Percentiles rank a stretch among this genome's conserved stretches.
phyloP scores from a whole-genome alignment of 2,329 filamentous ascomycete species.

The Cladosporium colombiae region DNA sequence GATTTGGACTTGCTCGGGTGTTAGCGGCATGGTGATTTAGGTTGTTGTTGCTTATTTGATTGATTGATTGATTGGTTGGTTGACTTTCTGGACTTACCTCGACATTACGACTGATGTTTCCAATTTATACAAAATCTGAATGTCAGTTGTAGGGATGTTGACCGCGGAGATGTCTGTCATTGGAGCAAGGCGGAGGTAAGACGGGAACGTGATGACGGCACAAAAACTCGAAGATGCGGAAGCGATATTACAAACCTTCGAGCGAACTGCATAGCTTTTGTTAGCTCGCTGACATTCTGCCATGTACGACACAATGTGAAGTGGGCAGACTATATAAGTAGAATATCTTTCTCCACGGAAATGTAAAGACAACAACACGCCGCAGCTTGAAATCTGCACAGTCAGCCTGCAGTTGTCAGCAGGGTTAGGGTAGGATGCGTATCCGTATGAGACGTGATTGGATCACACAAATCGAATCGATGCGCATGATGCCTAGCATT shows the following conservation, averaged over 20 bases:
- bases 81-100: background rate
- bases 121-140: constrained; percentile 6
- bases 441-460: background rate
- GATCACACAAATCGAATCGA: background rate
- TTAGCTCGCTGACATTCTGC: constrained; percentile 2
- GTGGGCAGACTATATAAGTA: background rate
- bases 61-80: background rate
- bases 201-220: constrained; percentile 11
- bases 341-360: constrained; percentile 9
- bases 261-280: background rate
- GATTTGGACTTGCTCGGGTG: constrained; percentile 61
- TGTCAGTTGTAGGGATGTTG: background rate
- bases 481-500: background rate
- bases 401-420: background rate
- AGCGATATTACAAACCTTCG: constrained; percentile 5
- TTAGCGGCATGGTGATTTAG: constrained; percentile 48
- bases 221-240: background rate
- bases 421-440: background rate
- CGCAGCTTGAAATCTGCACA: background rate
- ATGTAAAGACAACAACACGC: background rate
- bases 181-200: constrained; percentile 21
- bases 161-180: constrained; percentile 17
- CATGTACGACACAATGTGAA: background rate
- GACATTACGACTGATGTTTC: background rate
- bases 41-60: background rate